phyloP scores from a whole-genome alignment of 148 eudicot genomes.

The Pouteria glomerata region DNA sequence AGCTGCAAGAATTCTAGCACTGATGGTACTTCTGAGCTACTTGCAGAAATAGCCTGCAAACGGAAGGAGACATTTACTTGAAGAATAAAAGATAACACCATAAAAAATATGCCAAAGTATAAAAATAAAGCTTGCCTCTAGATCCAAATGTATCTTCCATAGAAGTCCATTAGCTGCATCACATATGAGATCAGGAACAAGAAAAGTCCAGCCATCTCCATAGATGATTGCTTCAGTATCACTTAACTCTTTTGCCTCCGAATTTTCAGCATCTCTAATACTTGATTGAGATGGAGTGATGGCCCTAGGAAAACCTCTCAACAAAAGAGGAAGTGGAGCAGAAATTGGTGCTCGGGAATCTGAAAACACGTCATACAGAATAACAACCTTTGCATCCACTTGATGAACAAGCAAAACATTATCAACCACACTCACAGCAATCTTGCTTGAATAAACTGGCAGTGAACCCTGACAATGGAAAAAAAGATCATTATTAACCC shows the following conservation, averaged over 20 bases:
- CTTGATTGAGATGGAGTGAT: constrained; percentile 28
- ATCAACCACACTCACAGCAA: constrained; percentile 91
- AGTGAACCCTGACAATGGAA: constrained; percentile 71
- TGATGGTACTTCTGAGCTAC: constrained; percentile 76
- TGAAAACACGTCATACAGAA: constrained; percentile 77
- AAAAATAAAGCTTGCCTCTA: constrained; percentile 56
- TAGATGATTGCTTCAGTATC: constrained; percentile 51
- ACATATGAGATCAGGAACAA: constrained; percentile 86
- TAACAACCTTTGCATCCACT: constrained; percentile 97
- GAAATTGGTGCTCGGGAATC: constrained; percentile 92
- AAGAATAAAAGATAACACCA: constrained; percentile 2
- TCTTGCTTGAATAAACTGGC: constrained; percentile 78
- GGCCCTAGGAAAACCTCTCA: constrained; percentile 54
- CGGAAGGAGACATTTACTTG: constrained; percentile 10
- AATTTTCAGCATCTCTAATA: constrained; percentile 36
- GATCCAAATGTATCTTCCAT: constrained; percentile 89
- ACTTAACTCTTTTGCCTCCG: constrained; percentile 31
- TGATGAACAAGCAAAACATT: constrained; percentile 91
- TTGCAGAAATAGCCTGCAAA: constrained; percentile 86
- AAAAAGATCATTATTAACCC: constrained; percentile 1
- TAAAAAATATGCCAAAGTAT: constrained; percentile 4
- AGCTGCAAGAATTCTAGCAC: constrained; percentile 89
- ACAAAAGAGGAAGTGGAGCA: constrained; percentile 94
- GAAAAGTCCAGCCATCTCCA: constrained; percentile 83
- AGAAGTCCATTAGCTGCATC: constrained; percentile 65